Evolutionary conservation across 305 asterid species (phyloP).

Genomic region (Plantago coronopus): DNA sequence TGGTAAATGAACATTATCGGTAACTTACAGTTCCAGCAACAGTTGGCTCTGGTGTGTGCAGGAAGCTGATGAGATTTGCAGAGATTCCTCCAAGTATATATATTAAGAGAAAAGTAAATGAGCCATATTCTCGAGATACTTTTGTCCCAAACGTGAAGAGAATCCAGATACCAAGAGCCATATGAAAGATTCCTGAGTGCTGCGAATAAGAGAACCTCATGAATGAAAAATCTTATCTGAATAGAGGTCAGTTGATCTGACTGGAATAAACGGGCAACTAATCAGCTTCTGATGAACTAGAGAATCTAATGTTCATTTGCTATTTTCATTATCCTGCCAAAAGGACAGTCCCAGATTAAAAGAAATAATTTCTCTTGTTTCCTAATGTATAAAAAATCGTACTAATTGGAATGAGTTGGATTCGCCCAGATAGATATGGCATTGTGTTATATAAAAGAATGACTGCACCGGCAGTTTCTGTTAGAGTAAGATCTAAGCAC

Average conservation of each 20-base stretch:
- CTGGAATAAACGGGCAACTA: not conserved
- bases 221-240: slow-evolving; percentile 5
- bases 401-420: no score
- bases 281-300: slow-evolving; percentile 5
- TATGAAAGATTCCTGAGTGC: slow-evolving; percentile 73
- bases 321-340: no score
- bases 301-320: not conserved
- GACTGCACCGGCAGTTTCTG: no score
- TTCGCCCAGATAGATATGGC: no score
- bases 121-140: slow-evolving; percentile 57
- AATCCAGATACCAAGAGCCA: slow-evolving; percentile 64
- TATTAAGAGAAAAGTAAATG: slow-evolving; percentile 59
- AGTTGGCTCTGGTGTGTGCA: slow-evolving; percentile 71
- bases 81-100: slow-evolving; percentile 77
- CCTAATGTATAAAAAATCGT: no score
- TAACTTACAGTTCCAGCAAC: slow-evolving; percentile 73
- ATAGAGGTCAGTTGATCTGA: slow-evolving; percentile 6
- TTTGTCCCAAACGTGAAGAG: slow-evolving; percentile 62
- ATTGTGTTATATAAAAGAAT: no score
- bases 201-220: slow-evolving; percentile 30
- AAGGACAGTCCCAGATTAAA: no score
- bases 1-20: not conserved
- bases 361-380: no score
- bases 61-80: slow-evolving; percentile 68
- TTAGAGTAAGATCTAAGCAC: no score